Conservation (phyloP, 768 basidiomycete species). For the Podaxis sp. region DNA sequence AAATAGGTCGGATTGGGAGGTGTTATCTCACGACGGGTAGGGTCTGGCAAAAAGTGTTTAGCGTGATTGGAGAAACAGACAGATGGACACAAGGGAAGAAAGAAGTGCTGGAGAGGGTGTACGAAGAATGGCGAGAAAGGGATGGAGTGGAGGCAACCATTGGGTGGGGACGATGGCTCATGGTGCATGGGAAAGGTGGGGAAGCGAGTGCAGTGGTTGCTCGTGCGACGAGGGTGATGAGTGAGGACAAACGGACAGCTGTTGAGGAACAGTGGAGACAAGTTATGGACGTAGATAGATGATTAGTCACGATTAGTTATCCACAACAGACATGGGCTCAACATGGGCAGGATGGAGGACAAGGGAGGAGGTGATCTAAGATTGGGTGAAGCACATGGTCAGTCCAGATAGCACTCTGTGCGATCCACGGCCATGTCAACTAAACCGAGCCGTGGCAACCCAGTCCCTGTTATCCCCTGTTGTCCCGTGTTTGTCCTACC, state of each 20-base stretch:
- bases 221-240: constrained; percentile 23
- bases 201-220: constrained; percentile 35
- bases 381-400: constrained; percentile 11
- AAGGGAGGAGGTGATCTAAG: constrained; percentile 5
- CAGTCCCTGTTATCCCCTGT: neutral
- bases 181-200: constrained; percentile 33
- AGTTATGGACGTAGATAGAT: constrained; percentile 3
- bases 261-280: constrained; percentile 32
- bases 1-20: constrained; percentile 36
- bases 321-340: neutral
- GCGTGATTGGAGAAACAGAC: constrained; percentile 20
- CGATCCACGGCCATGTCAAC: neutral
- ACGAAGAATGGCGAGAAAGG: constrained; percentile 38
- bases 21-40: constrained; percentile 37
- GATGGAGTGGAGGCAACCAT: constrained; percentile 34
- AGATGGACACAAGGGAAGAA: constrained; percentile 21
- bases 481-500: neutral
- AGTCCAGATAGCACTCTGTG: neutral
- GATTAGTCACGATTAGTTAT: constrained; percentile 13
- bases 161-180: constrained; percentile 46
- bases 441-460: neutral
- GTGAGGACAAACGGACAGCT: constrained; percentile 22
- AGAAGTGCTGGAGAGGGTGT: constrained; percentile 27
- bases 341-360: neutral
- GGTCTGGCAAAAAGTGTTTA: constrained; percentile 43